phyloP scores from a whole-genome alignment of 2,329 filamentous ascomycete species.

The Monosporascus sp. region DNA sequence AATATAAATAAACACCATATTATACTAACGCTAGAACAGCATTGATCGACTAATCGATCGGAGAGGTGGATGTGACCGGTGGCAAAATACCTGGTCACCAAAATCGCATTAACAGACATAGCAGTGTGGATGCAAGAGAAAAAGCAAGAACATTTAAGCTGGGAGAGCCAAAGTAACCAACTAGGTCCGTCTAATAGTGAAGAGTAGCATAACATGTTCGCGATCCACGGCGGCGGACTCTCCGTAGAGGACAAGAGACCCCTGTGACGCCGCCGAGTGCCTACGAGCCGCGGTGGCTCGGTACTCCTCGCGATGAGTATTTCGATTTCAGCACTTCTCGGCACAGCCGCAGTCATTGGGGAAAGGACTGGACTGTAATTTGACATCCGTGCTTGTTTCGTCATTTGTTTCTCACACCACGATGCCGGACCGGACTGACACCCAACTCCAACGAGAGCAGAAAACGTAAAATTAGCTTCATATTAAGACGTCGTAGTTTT shows the following conservation, averaged over 20 bases:
- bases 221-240: slow-evolving; percentile 27
- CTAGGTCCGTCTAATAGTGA: not conserved
- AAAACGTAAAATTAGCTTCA: not conserved
- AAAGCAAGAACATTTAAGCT: slow-evolving; percentile 1
- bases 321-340: slow-evolving; percentile 94
- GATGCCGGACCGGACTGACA: not conserved
- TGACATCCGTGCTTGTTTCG: slow-evolving; percentile 88
- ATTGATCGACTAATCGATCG: too few relatives aligned
- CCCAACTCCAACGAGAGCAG: not conserved
- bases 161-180: not conserved
- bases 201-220: slow-evolving; percentile 20
- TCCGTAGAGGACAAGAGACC: slow-evolving; percentile 7
- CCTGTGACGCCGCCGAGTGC: slow-evolving; percentile 20
- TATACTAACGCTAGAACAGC: too few relatives aligned
- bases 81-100: too few relatives aligned
- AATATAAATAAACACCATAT: too few relatives aligned
- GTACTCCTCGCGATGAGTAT: slow-evolving; percentile 30
- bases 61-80: too few relatives aligned
- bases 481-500: slow-evolving; percentile 2
- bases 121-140: too few relatives aligned
- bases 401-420: not conserved
- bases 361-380: slow-evolving; percentile 86
- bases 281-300: slow-evolving; percentile 25
- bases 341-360: slow-evolving; percentile 86
- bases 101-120: too few relatives aligned